phyloP scores from a whole-genome alignment of 805 yeast species.

The Ascoidea tarda region DNA sequence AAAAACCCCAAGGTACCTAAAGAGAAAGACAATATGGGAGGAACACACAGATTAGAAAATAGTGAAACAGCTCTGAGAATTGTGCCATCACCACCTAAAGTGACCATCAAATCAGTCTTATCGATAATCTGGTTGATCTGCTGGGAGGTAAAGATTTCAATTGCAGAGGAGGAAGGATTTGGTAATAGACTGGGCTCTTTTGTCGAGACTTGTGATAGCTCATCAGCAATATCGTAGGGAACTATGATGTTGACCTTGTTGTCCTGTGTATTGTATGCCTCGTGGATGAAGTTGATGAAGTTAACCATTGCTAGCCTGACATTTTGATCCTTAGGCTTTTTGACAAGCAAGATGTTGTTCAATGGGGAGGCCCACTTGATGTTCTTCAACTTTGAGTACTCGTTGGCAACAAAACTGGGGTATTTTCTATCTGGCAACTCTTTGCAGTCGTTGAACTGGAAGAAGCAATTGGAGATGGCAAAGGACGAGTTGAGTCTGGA shows the following conservation, averaged over 20 bases:
- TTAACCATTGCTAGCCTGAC: constrained; percentile 54
- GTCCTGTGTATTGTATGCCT: constrained; percentile 32
- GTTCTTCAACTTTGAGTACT: constrained; percentile 45
- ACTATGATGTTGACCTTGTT: constrained; percentile 58
- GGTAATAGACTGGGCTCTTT: background rate
- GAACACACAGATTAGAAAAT: constrained; percentile 59
- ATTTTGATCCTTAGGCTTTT: constrained; percentile 64
- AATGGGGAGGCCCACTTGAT: constrained; percentile 63
- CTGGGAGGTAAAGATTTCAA: constrained; percentile 33
- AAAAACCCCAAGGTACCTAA: constrained; percentile 86
- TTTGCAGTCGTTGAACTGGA: constrained; percentile 5
- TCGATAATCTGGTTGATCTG: constrained; percentile 33
- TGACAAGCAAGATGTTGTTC: constrained; percentile 64
- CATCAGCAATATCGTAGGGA: constrained; percentile 60
- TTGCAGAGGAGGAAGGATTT: constrained; percentile 8
- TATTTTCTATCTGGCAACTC: constrained; percentile 3
- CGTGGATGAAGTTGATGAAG: constrained; percentile 48
- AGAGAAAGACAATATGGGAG: constrained; percentile 82
- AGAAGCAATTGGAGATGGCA: background rate
- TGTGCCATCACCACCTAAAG: constrained; percentile 96
- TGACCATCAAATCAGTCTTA: constrained; percentile 69
- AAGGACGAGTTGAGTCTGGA: background rate
- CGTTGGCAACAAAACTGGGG: constrained; percentile 5
- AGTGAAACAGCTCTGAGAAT: constrained; percentile 71
- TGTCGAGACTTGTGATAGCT: constrained; percentile 23